Evolutionary conservation across 108 stramenopile species (phyloP), one percentile per base, ranked within the genome.

Genomic region (Seminavis robusta): DNA sequence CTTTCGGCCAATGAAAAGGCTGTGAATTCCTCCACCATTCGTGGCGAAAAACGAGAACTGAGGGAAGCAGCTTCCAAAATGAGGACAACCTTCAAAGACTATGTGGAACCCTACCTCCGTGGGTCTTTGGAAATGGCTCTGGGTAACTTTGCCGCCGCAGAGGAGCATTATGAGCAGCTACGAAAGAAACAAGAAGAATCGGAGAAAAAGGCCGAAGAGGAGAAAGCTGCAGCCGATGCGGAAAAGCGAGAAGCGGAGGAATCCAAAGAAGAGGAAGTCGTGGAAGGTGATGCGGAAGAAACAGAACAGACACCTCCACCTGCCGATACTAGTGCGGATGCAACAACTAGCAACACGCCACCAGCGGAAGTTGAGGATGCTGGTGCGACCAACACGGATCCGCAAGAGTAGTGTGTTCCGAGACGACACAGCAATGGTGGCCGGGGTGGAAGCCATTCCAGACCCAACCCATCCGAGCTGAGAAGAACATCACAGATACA

Each of bases 81-180:
- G 76, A 76, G 71, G 43, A 34, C 51, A 4, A 61, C 67, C 23
- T 83, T 77, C 46, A 65, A 78, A 25, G 34, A 54, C 0, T 74
- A 72, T 44, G 65, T 88, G 11, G 64, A 79, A 40, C 86, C 90
- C 2, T 86, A 88, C 55, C 48, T 86, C 36, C 51, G 41, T 17
- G 76, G 76, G 6, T 73, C 79, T 23, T 55, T 91, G 49, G 89
- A 91, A 56, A 48, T 80, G 9, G 79, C 86, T n/a, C 51, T 91
- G 8, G 89, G 89, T 61, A 67, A 76, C 41, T 45, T 51, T 32
- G 42, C 33, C 10, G 61, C 47, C 2, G 72, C 71, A 6, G 56
- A 52, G 19, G 16, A 52, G 13, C 59, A 61, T 41, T 49, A 65
- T 50, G 51, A 61, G 61, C 72, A 47, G 68, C 60, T 60, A 44